phyloP scores from a whole-genome alignment of 2,329 filamentous ascomycete genomes.

The Cephalotrichum gorgonifer region DNA sequence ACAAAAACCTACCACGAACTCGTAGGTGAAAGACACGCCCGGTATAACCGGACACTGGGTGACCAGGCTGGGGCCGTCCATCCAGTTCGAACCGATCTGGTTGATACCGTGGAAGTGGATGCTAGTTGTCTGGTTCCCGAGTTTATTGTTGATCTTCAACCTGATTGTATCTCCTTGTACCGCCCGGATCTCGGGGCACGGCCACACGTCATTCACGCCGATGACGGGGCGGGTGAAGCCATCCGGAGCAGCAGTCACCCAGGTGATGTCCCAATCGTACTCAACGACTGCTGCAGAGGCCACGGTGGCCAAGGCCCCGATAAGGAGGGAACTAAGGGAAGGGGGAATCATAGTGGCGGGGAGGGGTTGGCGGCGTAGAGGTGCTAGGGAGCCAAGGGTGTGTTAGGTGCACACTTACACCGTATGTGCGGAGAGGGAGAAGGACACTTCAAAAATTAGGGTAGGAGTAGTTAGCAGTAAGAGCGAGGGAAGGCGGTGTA shows the following conservation, averaged over 20 bases:
- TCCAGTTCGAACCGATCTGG: slow-evolving; percentile 38
- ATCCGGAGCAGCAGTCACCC: slow-evolving; percentile 65
- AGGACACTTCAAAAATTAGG: too few relatives aligned
- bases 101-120: slow-evolving; percentile 49
- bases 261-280: slow-evolving; percentile 59
- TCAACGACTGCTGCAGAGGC: slow-evolving; percentile 35
- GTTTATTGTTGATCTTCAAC: slow-evolving; percentile 36
- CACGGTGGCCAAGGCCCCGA: neutral
- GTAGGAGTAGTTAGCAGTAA: too few relatives aligned
- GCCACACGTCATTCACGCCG: slow-evolving; percentile 70
- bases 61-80: slow-evolving; percentile 47
- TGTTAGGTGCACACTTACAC: too few relatives aligned
- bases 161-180: slow-evolving; percentile 44
- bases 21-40: slow-evolving; percentile 37
- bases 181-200: slow-evolving; percentile 55
- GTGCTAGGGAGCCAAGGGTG: too few relatives aligned
- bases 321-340: neutral
- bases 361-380: too few relatives aligned
- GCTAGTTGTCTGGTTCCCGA: slow-evolving; percentile 40
- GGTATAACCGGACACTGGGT: slow-evolving; percentile 45
- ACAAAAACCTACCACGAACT: slow-evolving; percentile 30
- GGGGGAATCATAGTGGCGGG: neutral
- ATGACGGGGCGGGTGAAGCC: slow-evolving; percentile 57
- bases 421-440: too few relatives aligned
- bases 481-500: too few relatives aligned